Evolutionary conservation across 495 filamentous ascomycete species (phyloP), one percentile per base, ranked within the genome.

Genomic region (Tetracladium setigerum): DNA sequence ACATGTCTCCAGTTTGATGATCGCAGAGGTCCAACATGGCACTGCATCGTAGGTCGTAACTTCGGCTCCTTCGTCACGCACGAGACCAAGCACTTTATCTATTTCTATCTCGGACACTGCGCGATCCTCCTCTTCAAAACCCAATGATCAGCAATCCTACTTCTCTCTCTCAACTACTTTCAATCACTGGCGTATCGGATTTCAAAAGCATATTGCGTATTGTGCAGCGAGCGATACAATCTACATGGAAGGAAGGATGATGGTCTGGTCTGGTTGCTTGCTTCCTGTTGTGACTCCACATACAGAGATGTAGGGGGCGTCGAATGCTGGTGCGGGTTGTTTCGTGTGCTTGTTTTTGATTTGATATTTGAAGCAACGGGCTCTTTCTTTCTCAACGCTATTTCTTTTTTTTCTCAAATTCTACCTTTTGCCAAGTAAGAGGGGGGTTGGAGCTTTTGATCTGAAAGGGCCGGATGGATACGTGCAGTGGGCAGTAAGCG

Each of bases 71-170:
- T 95, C 56, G 94, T 99, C 36, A 99, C 92, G 19, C 92, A 99
- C 60, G 92, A 99, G 65, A 96, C 92, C 34, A 95, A 95, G 69
- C 92, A 99, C 68, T 99, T 99, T 73, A 96, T 97, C 63, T 99
- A 99, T 74, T 99, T 99, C 77, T 97, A 97, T 70, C 86, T 97
- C 50, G 92, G 92, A 40, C 92, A 96, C 74, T 95, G 87, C 65
- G 92, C 92, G 15, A 96, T 99, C 59, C 82, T 99, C 36, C 82
- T 99, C 45, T 99, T 97, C 80, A 99, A 99, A 79, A 99, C 92
- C 18, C 90, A 96, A 75, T 96, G 79, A 70, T n/a, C n/a, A n/a
- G n/a, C n/a, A n/a, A 17, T 34, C 31, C 31, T 34, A 8, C 8
- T 34, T 34, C 31, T 8, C 31, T n/a, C 8, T 34, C 31, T 8